phyloP scores from a whole-genome alignment of 2,329 filamentous ascomycete species.

The Epichloe baconii region DNA sequence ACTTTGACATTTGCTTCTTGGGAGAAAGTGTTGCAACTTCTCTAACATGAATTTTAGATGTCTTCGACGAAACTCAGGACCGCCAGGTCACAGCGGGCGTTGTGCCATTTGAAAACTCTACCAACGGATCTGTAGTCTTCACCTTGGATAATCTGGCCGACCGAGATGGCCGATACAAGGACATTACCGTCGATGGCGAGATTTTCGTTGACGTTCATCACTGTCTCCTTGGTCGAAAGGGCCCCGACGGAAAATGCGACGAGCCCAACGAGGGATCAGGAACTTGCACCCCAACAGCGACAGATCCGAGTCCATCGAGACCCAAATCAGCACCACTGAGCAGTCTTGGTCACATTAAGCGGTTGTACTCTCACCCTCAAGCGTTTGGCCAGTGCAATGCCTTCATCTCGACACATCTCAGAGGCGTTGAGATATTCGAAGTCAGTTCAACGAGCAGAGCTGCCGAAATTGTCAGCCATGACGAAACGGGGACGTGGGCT shows the following conservation, averaged over 20 bases:
- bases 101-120: constrained; percentile 91
- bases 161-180: constrained; percentile 45
- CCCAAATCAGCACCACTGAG: constrained; percentile 34
- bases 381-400: constrained; percentile 81
- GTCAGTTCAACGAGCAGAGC: constrained; percentile 76
- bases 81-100: constrained; percentile 57
- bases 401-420: constrained; percentile 60
- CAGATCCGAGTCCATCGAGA: constrained; percentile 29
- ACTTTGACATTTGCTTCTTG: not conserved
- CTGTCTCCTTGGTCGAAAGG: constrained; percentile 55
- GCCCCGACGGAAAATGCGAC: constrained; percentile 14
- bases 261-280: constrained; percentile 25
- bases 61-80: constrained; percentile 67
- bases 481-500: constrained; percentile 46
- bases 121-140: constrained; percentile 82
- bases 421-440: constrained; percentile 66
- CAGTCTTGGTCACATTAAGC: constrained; percentile 49
- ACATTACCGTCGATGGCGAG: constrained; percentile 69
- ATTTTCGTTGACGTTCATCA: constrained; percentile 81
- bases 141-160: constrained; percentile 85
- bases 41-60: constrained; percentile 36
- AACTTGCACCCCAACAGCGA: constrained; percentile 35
- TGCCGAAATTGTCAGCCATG: constrained; percentile 59
- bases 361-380: constrained; percentile 87
- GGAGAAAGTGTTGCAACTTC: too few relatives aligned